Conservation (phyloP, 805 yeast species). For the Priceomyces carsonii region DNA sequence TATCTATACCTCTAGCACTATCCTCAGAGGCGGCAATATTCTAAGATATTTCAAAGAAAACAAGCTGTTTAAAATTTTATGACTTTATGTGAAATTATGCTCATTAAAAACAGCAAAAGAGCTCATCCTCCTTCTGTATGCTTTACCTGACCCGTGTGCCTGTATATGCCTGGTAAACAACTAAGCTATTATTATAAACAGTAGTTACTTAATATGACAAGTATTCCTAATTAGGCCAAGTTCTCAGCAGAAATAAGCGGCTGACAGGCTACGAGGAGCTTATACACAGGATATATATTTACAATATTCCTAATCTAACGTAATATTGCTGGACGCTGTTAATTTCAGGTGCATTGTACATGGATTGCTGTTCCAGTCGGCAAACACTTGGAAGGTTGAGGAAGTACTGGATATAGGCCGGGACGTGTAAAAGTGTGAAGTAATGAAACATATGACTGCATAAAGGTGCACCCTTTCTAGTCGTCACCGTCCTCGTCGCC, state of each 20-base stretch:
- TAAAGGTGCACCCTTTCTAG: neutral
- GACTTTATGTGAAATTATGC: constrained; percentile 4
- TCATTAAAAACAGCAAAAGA: constrained; percentile 5
- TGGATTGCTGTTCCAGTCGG: neutral
- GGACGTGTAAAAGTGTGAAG: no score
- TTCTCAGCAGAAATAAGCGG: constrained; percentile 3
- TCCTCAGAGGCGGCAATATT: no score
- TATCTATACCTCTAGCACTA: no score
- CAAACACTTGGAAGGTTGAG: no score
- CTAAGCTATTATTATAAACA: constrained; percentile 6
- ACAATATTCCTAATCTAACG: constrained; percentile 3
- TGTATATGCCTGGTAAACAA: constrained; percentile 6
- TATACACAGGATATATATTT: constrained; percentile 1
- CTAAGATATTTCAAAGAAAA: no score
- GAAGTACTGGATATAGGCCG: no score
- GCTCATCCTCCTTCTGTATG: constrained; percentile 5
- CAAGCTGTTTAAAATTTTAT: neutral
- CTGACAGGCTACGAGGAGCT: neutral
- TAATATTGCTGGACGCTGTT: neutral
- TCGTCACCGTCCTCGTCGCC: constrained; percentile 27
- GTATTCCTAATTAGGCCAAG: constrained; percentile 3
- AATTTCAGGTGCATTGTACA: no score
- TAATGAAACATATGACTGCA: no score
- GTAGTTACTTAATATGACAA: constrained; percentile 3
- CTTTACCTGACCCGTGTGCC: constrained; percentile 1